Percentiles rank a stretch among this genome's conserved stretches.
Evolutionary conservation across 805 yeast species (phyloP).

Genomic region (Jamesozyma lodderae): DNA sequence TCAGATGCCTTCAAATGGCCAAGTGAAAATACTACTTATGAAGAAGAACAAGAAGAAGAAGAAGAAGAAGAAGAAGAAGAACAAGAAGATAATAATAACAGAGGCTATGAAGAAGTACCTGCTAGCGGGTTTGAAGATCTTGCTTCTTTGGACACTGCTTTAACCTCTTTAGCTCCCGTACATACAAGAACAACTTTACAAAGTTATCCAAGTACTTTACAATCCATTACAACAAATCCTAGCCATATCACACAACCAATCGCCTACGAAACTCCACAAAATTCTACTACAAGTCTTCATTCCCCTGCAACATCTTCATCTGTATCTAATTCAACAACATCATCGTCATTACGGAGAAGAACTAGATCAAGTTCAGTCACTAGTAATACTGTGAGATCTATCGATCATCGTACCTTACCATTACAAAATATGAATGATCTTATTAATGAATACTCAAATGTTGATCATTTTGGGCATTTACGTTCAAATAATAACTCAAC

Average conservation of each 20-base stretch:
- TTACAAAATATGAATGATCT: conserved; percentile 38
- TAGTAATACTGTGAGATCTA: conserved; percentile 13
- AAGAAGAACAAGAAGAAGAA: not conserved
- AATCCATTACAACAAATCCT: not conserved
- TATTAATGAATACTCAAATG: conserved; percentile 37
- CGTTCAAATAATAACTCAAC: conserved; percentile 17
- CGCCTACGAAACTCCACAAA: not conserved
- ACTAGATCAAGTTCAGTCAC: not conserved
- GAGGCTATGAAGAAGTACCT: not conserved
- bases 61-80: not conserved
- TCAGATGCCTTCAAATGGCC: too few species aligned
- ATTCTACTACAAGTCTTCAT: not conserved
- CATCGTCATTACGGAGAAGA: not conserved
- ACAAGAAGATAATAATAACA: not conserved
- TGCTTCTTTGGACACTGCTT: not conserved
- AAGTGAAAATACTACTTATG: too few species aligned
- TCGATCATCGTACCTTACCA: conserved; percentile 30
- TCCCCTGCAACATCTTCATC: not conserved
- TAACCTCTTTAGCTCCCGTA: conserved; percentile 1
- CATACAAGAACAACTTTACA: conserved; percentile 1
- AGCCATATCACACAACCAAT: not conserved
- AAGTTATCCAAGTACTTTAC: not conserved
- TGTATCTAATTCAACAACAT: conserved; percentile 1
- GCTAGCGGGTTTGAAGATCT: not conserved
- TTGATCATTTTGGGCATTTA: conserved; percentile 27